Evolutionary conservation across 371 early-diverging fungal genomes (phyloP).

Genomic region (Mortierella sp.): DNA sequence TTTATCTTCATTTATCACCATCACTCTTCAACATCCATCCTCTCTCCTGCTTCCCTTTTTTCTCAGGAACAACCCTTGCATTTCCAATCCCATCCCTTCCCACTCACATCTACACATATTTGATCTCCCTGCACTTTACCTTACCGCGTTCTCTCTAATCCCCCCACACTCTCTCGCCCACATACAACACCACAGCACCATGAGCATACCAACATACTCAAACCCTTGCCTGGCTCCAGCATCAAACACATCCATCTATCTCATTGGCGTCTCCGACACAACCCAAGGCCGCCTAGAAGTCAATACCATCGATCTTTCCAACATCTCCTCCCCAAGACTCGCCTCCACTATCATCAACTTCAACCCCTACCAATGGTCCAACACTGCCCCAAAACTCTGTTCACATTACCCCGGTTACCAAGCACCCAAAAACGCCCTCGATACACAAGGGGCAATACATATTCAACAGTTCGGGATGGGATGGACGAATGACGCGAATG

Average conservation of each 20-base stretch:
- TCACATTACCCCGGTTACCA: neutral
- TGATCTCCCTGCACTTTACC: neutral
- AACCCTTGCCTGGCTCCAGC: neutral
- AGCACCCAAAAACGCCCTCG: neutral
- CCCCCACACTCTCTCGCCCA: neutral
- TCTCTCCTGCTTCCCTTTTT: neutral
- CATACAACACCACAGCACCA: neutral
- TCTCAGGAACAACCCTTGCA: too few species aligned
- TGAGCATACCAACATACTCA: neutral
- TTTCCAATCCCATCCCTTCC: neutral
- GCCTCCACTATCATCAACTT: neutral
- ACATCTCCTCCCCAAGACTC: neutral
- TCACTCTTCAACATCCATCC: neutral
- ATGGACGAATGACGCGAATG: neutral
- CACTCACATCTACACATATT: neutral
- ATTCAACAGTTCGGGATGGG: constrained; percentile 1
- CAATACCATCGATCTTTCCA: neutral
- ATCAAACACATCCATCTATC: neutral
- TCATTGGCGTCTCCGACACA: neutral
- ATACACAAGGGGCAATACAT: neutral
- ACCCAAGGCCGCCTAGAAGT: neutral
- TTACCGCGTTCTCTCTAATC: too few species aligned
- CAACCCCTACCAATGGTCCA: neutral
- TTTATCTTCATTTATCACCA: neutral
- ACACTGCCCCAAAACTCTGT: neutral